Percentiles rank a stretch among this genome's conserved stretches.
phyloP scores from a whole-genome alignment of 2,329 filamentous ascomycete species.

The Neopestalotiopsis clavispora region DNA sequence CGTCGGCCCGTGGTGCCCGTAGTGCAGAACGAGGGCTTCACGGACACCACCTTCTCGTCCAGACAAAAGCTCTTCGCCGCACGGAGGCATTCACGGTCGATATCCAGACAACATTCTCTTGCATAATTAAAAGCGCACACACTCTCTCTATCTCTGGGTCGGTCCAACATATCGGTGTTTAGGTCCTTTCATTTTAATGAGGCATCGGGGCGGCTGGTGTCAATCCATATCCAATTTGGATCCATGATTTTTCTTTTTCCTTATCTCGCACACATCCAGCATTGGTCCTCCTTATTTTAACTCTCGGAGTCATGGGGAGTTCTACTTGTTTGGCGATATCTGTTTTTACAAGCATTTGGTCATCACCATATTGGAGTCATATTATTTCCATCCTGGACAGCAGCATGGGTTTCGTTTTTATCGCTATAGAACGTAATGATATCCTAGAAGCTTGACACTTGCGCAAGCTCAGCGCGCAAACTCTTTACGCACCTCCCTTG shows the following conservation, averaged over 20 bases:
- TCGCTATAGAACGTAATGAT: constrained; percentile 9
- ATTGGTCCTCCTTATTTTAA: background rate
- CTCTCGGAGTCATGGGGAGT: background rate
- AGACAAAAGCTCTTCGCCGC: constrained; percentile 26
- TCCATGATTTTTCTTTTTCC: background rate
- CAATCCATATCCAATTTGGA: background rate
- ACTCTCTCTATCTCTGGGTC: background rate
- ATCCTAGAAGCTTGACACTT: constrained; percentile 7
- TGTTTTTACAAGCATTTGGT: background rate
- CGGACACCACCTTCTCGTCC: constrained; percentile 30
- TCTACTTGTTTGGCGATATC: background rate
- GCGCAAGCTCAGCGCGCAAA: background rate
- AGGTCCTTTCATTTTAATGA: constrained; percentile 2
- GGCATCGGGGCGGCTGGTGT: constrained; percentile 1
- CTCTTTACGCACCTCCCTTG: background rate
- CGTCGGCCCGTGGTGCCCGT: constrained; percentile 13
- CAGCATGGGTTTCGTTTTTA: constrained; percentile 2
- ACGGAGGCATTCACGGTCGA: constrained; percentile 1
- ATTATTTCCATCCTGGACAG: background rate
- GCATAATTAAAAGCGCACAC: background rate
- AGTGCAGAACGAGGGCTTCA: constrained; percentile 26
- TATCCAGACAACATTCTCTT: constrained; percentile 5
- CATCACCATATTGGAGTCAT: background rate
- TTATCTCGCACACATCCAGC: background rate
- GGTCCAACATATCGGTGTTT: background rate